These are phyloP conservation scores for Flammula alnicola DNA, from an alignment of 1,284 basidiomycete genomes.

Conservation along the genomic window DNA sequence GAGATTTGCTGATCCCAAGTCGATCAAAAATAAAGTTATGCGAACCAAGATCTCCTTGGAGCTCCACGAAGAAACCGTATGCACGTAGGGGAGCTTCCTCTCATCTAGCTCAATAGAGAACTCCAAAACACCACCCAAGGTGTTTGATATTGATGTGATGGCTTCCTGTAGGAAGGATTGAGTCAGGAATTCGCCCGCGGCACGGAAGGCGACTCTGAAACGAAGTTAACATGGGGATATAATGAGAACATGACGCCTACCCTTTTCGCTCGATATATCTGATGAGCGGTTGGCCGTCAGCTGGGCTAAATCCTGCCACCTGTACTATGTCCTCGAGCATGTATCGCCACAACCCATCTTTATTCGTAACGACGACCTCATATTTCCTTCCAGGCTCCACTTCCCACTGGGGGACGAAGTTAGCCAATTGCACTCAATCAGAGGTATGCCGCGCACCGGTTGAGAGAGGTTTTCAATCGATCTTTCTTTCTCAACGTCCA, in stretches of 20 bases:
- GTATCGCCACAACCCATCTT: slow-evolving; percentile 27
- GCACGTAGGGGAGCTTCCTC: slow-evolving; percentile 11
- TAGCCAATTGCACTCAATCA: neutral
- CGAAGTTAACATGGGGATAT: neutral
- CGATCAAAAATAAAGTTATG: too few relatives aligned
- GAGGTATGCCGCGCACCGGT: neutral
- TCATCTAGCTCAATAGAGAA: slow-evolving; percentile 20
- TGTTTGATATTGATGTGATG: slow-evolving; percentile 11
- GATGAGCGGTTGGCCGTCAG: slow-evolving; percentile 23
- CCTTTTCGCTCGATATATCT: slow-evolving; percentile 22
- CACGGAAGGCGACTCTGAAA: slow-evolving; percentile 17
- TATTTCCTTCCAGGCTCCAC: slow-evolving; percentile 18
- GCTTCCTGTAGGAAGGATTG: slow-evolving; percentile 17
- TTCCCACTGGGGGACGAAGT: slow-evolving; percentile 20
- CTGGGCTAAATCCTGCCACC: slow-evolving; percentile 21
- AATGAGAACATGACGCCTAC: slow-evolving; percentile 12
- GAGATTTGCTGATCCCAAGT: too few relatives aligned
- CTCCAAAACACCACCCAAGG: slow-evolving; percentile 18
- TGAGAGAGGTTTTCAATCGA: neutral
- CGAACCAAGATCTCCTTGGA: slow-evolving; percentile 6
- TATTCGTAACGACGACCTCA: slow-evolving; percentile 22
- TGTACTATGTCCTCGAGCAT: slow-evolving; percentile 22
- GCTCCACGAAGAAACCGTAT: slow-evolving; percentile 22
- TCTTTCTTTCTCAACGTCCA: neutral
- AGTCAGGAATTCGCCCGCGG: slow-evolving; percentile 17